Conservation (phyloP, 2,329 filamentous ascomycete species). For the Fusarium fujikuroi region DNA sequence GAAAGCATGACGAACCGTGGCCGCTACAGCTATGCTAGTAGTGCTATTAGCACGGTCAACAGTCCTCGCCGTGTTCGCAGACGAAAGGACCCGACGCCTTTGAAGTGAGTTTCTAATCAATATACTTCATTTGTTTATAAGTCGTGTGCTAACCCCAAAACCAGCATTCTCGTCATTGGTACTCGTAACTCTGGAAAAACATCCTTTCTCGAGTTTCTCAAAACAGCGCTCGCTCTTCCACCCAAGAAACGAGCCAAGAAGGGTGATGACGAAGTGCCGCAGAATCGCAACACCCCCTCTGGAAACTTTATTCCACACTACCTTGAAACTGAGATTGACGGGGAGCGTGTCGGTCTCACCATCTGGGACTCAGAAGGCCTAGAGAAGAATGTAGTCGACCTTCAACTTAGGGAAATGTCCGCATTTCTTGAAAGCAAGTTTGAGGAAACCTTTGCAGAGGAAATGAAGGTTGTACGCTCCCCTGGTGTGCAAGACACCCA, state of each 20-base stretch:
- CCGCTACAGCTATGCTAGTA: conserved; percentile 95
- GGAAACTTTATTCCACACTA: conserved; percentile 88
- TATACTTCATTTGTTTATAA: not conserved
- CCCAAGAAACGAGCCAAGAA: conserved; percentile 75
- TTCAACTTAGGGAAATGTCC: conserved; percentile 91
- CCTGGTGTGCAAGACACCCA: conserved; percentile 95
- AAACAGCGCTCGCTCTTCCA: conserved; percentile 85
- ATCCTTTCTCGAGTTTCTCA: conserved; percentile 95
- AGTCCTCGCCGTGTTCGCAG: conserved; percentile 90
- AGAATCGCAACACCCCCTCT: conserved; percentile 61
- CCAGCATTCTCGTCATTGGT: conserved; percentile 89
- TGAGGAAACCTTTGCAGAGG: conserved; percentile 95
- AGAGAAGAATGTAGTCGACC: conserved; percentile 93
- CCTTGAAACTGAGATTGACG: conserved; percentile 93
- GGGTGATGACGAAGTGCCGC: conserved; percentile 68
- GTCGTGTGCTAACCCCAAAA: conserved; percentile 1
- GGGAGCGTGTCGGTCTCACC: conserved; percentile 89
- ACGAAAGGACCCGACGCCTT: conserved; percentile 96
- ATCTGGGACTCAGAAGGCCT: conserved; percentile 97
- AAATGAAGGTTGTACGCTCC: conserved; percentile 95
- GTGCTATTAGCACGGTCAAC: conserved; percentile 89
- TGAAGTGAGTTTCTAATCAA: conserved; percentile 81
- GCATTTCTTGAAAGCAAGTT: conserved; percentile 97
- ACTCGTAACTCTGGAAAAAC: conserved; percentile 91
- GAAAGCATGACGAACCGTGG: conserved; percentile 98